phyloP scores from a whole-genome alignment of 495 filamentous ascomycete species.

The Endocarpon pusillum region DNA sequence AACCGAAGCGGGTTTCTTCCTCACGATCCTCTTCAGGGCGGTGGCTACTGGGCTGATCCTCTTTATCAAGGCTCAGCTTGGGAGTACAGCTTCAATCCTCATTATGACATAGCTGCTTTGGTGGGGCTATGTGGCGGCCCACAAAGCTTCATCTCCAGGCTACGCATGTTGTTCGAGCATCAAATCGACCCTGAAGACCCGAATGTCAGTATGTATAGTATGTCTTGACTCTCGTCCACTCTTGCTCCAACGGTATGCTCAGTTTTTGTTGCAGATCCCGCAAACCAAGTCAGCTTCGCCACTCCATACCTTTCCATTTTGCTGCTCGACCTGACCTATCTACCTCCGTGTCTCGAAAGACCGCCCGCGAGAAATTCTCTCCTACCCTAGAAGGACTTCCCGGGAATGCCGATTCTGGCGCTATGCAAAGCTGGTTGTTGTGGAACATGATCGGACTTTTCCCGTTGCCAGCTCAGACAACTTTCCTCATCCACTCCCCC shows the following conservation, averaged over 20 bases:
- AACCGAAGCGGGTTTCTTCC: constrained; percentile 35
- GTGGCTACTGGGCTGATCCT: constrained; percentile 47
- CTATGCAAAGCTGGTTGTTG: constrained; percentile 41
- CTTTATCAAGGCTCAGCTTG: constrained; percentile 51
- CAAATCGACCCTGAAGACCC: constrained; percentile 31
- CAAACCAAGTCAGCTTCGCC: constrained; percentile 55
- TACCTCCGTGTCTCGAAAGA: constrained; percentile 17
- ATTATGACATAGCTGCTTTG: constrained; percentile 47
- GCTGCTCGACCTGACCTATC: constrained; percentile 40
- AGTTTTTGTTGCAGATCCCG: constrained; percentile 38
- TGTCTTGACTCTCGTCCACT: no score
- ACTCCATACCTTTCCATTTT: constrained; percentile 55
- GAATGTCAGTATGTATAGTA: no score
- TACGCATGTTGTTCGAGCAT: constrained; percentile 35
- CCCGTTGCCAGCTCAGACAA: constrained; percentile 35
- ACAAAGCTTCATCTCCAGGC: constrained; percentile 28
- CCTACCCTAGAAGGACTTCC: constrained; percentile 28
- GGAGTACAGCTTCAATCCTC: constrained; percentile 51
- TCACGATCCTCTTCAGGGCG: constrained; percentile 36
- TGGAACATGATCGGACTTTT: constrained; percentile 47
- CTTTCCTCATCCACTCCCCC: constrained; percentile 37
- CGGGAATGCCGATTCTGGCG: constrained; percentile 41
- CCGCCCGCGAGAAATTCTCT: constrained; percentile 24
- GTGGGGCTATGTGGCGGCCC: constrained; percentile 40
- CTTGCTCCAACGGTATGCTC: no score